Base-by-base conservation (phyloP, 139 green algal genomes). In the Pedinophyceae sp. region DNA sequence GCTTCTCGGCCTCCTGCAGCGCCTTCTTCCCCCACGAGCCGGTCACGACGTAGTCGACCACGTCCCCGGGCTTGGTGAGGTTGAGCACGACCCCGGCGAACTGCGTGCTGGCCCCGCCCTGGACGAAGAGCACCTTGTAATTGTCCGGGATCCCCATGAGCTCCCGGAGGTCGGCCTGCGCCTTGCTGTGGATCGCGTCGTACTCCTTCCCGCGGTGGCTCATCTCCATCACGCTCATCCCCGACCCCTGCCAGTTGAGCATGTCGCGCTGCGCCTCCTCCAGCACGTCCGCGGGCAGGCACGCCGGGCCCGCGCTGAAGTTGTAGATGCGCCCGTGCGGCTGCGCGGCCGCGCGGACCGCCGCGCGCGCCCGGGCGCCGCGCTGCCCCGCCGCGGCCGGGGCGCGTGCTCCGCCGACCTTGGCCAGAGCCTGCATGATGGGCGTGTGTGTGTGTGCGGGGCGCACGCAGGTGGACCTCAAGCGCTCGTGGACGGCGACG, bases 211-310 rank as follows among this genome's bases (percentile, higher is more conserved):
- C 80, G 48, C 92, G 78, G 64, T 99, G 92, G 49, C 66, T 86
- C 92, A 99, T 97, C 79, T 99, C 92, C 84, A 96, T 94, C 13
- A 99, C 86, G 62, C 71, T 86, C 78, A 93, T 92, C 53, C 92
- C 90, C 53, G 54, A 73, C 41, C 75, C 75, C 48, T 67, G 39
- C 73, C 76, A 98, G 77, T 94, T 93, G n/a, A 97, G 50, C 24
- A 95, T 59, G n/a, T 98, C 92, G 13, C 53, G 59, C 70, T 95
- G 84, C 1, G 86, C 78, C 53, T 84, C 43, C 71, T 95, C 72
- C 54, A 99, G 76, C 25, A 99, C 92, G 26, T 85, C 74, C 17
- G 90, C 23, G 6, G 87, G 88, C 38, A 99, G 74, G 17, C 73
- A 76, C 3, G 92, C 92, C 3, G 92, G 92, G 4, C 92, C 92